Base-by-base conservation (phyloP, 345 rosid genomes). In the Salix koriyanagi region DNA sequence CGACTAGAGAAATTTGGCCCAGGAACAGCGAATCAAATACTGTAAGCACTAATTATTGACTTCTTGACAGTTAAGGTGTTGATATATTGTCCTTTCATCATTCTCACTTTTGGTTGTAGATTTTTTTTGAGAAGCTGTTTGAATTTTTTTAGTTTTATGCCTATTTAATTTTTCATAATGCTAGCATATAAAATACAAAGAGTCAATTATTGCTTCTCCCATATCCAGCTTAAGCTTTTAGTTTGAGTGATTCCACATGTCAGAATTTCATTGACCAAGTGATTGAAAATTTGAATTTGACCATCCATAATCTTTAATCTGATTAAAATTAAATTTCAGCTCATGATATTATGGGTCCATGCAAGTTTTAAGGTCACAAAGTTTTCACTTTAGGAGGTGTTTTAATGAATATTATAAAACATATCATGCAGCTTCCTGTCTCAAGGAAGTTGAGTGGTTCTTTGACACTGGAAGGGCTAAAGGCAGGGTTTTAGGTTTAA, bases 1-100 rank as follows among this genome's bases (percentile, higher is more conserved):
- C 90, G 91, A 6, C 44, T 90, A 71, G 92, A 91, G n/a, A 76
- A 87, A 88, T 75, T 75, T 90, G 83, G 85, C 90, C 21, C 91
- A 89, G 76, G 90, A 89, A 79, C 89, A 89, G 83, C 84, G 86
- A 77, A 88, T 90, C 41, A 91, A 91, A 83, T 79, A 82, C 80
- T 79, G 94, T 91, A 83, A 82, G 85, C 74, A 34, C n/a, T 54
- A 66, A 16, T 44, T 64, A 54, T n/a, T 8, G 36, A 56, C 50
- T 66, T 78, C 34, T 32, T 37, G 23, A 65, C 46, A n/a, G 41
- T 70, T 67, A 13, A 14, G 42, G 18, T 65, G 62, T 13, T 44
- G 18, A 62, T 65, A 37, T 48, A 39, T 19, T 41, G 15, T 26
- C 42, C 14, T 10, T 15, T 30, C 32, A 65, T 48, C 15, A 16